These are phyloP conservation scores for Eimeria sp. DNA, from an alignment of 169 alveolate genomes.

Conservation along the genomic window DNA sequence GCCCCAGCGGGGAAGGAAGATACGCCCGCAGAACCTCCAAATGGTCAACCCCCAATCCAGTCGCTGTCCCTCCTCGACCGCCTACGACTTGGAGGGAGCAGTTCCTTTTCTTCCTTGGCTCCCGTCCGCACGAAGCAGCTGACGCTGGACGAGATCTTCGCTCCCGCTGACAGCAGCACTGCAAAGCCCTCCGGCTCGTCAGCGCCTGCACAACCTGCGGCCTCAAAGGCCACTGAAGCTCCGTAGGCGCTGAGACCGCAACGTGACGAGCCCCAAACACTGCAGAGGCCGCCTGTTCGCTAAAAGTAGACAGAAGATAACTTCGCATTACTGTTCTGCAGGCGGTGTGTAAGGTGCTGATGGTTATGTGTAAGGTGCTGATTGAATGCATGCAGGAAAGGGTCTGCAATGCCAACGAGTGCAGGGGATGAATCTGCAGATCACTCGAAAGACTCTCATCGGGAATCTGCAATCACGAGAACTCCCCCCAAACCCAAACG, in stretches of 20 bases:
- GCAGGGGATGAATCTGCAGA: constrained; percentile 3
- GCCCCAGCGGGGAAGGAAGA: neutral
- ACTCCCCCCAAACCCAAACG: constrained; percentile 65
- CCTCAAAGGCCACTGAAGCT: neutral
- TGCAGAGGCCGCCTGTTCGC: neutral
- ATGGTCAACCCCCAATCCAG: constrained; percentile 54
- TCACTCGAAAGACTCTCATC: neutral
- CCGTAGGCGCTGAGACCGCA: neutral
- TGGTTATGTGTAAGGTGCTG: neutral
- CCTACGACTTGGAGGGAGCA: constrained; percentile 55
- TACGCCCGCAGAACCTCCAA: neutral
- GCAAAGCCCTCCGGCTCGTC: constrained; percentile 18
- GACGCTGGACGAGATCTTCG: constrained; percentile 55
- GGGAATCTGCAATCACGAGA: constrained; percentile 5
- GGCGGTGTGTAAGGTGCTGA: neutral
- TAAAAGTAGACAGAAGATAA: neutral
- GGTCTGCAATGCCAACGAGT: neutral
- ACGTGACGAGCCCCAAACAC: neutral
- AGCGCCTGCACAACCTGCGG: constrained; percentile 15
- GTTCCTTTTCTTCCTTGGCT: constrained; percentile 48
- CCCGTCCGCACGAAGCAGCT: constrained; percentile 61
- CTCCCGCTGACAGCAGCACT: constrained; percentile 45
- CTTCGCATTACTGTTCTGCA: neutral
- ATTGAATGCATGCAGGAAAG: neutral
- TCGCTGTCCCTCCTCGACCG: constrained; percentile 63